Evolutionary conservation across 768 basidiomycete species (phyloP), one percentile per base, ranked within the genome.

Genomic region (Leccinum boreale): DNA sequence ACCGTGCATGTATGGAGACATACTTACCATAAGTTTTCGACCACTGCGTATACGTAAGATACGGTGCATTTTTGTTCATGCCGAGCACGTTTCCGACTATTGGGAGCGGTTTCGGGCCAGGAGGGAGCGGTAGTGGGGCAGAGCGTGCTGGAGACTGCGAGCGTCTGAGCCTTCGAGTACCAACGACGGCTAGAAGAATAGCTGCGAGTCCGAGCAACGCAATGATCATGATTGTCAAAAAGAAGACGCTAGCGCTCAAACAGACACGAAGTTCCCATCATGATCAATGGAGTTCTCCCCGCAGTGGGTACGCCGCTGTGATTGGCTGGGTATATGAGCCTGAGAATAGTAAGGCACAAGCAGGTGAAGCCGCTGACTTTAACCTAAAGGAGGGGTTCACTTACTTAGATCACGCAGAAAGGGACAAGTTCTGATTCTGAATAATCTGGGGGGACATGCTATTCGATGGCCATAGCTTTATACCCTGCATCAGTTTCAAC

Each of bases 11-110:
- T 17, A 17, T 5, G 7, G 23, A 48, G 15, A 23, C 5, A 5
- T 5, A 52, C 58, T 21, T 55, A 66, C 66, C 66, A 15, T 66
- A 66, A 2, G 4, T 66, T 36, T 58, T 66, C 36, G 62, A 53
- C 67, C 67, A 68, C 15, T 51, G 51, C 23, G 58, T 48, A 23
- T 64, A 66, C 2, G 62, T 62, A 21, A 61, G 26, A 31, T 59
- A 49, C 0, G 61, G 64, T 14, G 53, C 52, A 4, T 54, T 39
- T 15, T 10, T 39, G 61, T 64, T 47, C 7, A 62, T 4, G 9
- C 57, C 61, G 26, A 64, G 23, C 0, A 57, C 45, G 28, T 65
- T 62, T 50, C 67, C 62, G 0, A 69, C 45, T 19, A 65, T 52
- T 5, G 60, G 62, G 19, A 67, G 44, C 3, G 52, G 47, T 9